These are phyloP conservation scores for Aspergillus spinulosporus DNA, from an alignment of 2,329 filamentous ascomycete species.

Conservation along the genomic window DNA sequence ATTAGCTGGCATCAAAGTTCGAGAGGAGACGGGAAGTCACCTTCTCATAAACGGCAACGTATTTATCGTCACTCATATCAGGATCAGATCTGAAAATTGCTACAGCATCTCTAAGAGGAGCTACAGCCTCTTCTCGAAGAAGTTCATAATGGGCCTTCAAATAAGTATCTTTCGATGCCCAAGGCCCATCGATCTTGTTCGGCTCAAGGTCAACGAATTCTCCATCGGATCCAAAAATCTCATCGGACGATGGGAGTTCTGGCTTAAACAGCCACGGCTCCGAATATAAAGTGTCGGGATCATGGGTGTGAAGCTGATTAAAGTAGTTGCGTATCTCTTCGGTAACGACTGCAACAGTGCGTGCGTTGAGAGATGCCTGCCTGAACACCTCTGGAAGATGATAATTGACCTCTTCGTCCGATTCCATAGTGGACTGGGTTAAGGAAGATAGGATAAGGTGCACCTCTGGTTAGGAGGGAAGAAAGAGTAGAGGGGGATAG, in stretches of 20 bases:
- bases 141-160: constrained; percentile 73
- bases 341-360: constrained; percentile 22
- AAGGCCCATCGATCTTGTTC: constrained; percentile 60
- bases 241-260: constrained; percentile 43
- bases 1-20: not conserved
- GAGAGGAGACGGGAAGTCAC: constrained; percentile 40
- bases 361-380: not conserved
- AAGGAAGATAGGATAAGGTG: not conserved
- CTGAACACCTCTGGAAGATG: not conserved
- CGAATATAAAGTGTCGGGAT: constrained; percentile 31
- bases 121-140: constrained; percentile 70
- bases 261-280: constrained; percentile 40
- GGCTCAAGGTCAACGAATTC: constrained; percentile 43
- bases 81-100: constrained; percentile 55
- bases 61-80: constrained; percentile 56
- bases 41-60: constrained; percentile 68
- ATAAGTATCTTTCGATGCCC: constrained; percentile 64
- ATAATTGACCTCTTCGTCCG: not conserved
- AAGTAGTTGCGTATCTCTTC: constrained; percentile 34
- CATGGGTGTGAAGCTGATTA: constrained; percentile 18
- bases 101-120: constrained; percentile 68
- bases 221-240: constrained; percentile 37
- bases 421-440: not conserved
- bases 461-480: not conserved
- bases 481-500: not conserved